Conservation (phyloP, 2,329 filamentous ascomycete species). For the Nemania sp. region DNA sequence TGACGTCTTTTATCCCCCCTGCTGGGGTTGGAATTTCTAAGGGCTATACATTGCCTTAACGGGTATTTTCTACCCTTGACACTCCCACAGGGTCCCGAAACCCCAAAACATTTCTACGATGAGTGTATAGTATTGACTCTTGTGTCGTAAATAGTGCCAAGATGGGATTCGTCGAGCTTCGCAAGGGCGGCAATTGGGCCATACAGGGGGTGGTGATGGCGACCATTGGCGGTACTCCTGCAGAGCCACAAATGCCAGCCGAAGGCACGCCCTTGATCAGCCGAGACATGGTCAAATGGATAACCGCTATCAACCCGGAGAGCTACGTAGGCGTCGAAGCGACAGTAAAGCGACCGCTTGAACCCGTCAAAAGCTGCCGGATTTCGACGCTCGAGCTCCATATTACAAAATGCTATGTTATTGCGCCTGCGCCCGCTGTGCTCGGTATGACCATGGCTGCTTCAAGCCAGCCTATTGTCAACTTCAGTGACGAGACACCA, state of each 20-base stretch:
- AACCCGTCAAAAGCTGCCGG: constrained; percentile 88
- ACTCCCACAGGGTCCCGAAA: too few relatives aligned
- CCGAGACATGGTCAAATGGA: constrained; percentile 17
- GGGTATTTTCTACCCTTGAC: too few relatives aligned
- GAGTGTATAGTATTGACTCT: too few relatives aligned
- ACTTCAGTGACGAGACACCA: constrained; percentile 67
- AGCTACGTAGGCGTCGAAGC: constrained; percentile 86
- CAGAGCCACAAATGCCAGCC: constrained; percentile 16
- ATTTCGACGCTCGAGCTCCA: constrained; percentile 88
- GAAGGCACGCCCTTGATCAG: constrained; percentile 2
- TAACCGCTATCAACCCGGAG: constrained; percentile 75
- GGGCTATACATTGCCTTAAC: too few relatives aligned
- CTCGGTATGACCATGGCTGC: constrained; percentile 69
- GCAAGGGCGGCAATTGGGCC: constrained; percentile 78
- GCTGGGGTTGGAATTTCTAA: too few relatives aligned
- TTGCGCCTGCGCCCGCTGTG: constrained; percentile 71
- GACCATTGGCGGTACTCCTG: constrained; percentile 67
- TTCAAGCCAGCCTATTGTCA: constrained; percentile 67
- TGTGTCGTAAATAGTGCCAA: too few relatives aligned
- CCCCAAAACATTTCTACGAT: too few relatives aligned
- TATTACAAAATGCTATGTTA: constrained; percentile 84
- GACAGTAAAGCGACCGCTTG: constrained; percentile 81
- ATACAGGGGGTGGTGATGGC: constrained; percentile 84
- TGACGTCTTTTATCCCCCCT: too few relatives aligned
- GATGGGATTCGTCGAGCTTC: constrained; percentile 89